Base-by-base conservation (phyloP, 1,139 yeast genomes). In the Saccharomyces hybrid region DNA sequence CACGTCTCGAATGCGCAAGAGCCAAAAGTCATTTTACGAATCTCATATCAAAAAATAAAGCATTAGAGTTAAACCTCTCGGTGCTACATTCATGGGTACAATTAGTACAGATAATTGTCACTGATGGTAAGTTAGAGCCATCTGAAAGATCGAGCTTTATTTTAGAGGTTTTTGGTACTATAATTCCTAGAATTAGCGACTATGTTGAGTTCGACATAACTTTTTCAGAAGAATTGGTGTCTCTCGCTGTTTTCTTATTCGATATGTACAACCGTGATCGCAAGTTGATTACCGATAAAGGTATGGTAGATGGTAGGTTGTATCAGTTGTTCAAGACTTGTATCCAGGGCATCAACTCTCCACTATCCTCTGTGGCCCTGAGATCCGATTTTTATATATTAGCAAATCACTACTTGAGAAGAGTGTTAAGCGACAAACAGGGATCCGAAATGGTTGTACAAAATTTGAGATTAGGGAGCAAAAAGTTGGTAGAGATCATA, bases 41-140 rank as follows among this genome's bases (percentile, higher is more conserved):
- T 58, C 74, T 74, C 48, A 63, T 81, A 16, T 71, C 80, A 11
- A 73, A 73, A 41, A 73, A 75, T 38, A 75, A 75, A 47, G 77
- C 82, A 61, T 77, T 78, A 54, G 69, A 75, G 1, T 73, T 77
- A 4, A 95, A 87, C 59, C 73, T 85, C 49, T 73, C 78, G 7
- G 82, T 85, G 56, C 72, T 91, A 29, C 87, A 83, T 62, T 81
- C 95, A 0, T 91, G 98, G 98, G 83, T 86, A 38, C 86, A 85
- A 61, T 71, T 90, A 52, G 83, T 88, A 38, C 88, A 88, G 58
- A 82, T 89, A 3, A 71, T 89, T 50, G 82, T 88, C 5, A 76
- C 82, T 19, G 93, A 86, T 64, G 78, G 82, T 2, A 72, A 73
- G 16, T 61, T 81, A 57, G 67, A 70, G 4, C 64, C 74, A 0